Evolutionary conservation across 306 rosid species (phyloP), one percentile per base, ranked within the genome.

Genomic region (Casuarina cunninghamiana): DNA sequence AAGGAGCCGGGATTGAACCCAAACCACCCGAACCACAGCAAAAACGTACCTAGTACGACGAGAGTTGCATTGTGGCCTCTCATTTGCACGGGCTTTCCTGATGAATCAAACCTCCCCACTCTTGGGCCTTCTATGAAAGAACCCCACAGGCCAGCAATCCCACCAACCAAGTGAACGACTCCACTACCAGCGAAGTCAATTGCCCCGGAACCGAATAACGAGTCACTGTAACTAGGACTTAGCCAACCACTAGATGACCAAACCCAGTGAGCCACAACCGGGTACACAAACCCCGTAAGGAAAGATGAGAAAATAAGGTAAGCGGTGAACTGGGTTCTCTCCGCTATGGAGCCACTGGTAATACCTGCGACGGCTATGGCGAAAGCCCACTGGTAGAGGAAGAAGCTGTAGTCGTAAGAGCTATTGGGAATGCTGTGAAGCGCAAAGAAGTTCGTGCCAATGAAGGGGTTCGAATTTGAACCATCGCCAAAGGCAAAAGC

Each of bases 121-220:
- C 92, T 70, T 0, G 97, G 97, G 54, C 96, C 93, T 83, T 90
- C 89, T 0, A 92, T 80, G 26, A 90, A 48, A 2, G 97, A 87
- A 0, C 97, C 97, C 93, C 93, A 90, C 0, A 92, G 61, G 53
- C 97, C 96, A 1, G 92, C 93, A 74, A 86, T 49, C 10, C 86
- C 97, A 17, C 97, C 97, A 7, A 92, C 95, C 83, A 90, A 80
- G 77, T 92, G 97, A 13, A 92, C 95, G 17, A 87, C 93, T 10
- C 97, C 97, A 63, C 97, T 92, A 42, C 95, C 93, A 2, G 89
- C 91, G 78, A 92, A 92, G 72, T 92, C 97, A 46, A 92, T 90
- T 5, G 93, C 89, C 2, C 93, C 95, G 0, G 95, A 88, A 72
- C 89, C 89, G 6, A 92, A 51, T 3, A 92, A 66, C 86, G 86